A percentile compares a stretch with the other conserved stretches of the same genome.
Conservation (phyloP, 2,329 filamentous ascomycete genomes). For the Colletotrichum euphorbiae region DNA sequence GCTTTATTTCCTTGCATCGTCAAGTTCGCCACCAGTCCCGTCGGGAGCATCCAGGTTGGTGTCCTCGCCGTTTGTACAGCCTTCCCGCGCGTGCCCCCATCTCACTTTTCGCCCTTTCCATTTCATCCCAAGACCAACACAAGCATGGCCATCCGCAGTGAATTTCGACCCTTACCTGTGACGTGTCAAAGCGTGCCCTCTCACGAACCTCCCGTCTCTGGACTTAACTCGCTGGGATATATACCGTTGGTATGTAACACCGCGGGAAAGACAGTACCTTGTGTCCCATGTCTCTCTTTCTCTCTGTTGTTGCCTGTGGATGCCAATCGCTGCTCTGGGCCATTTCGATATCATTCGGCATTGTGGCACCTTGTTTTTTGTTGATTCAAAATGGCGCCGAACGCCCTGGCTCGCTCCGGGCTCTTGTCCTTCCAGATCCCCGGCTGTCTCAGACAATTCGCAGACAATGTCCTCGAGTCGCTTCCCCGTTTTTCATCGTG, state of each 20-base stretch:
- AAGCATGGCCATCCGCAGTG: conserved; percentile 1
- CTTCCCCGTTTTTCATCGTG: conserved; percentile 10
- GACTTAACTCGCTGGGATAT: conserved; percentile 15
- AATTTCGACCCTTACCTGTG: background rate
- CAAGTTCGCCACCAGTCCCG: conserved; percentile 3
- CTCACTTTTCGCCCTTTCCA: background rate
- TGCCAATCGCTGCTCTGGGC: background rate
- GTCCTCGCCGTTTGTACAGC: conserved; percentile 29
- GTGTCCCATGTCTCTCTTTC: conserved; percentile 20
- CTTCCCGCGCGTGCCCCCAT: background rate
- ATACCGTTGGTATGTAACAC: conserved; percentile 25
- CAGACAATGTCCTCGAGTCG: conserved; percentile 18
- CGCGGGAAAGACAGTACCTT: conserved; percentile 9
- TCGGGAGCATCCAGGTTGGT: background rate
- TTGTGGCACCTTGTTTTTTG: conserved; percentile 10
- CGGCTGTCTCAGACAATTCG: conserved; percentile 46
- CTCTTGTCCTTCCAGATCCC: conserved; percentile 40
- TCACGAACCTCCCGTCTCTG: background rate
- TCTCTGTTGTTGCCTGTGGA: background rate
- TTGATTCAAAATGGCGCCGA: conserved; percentile 20
- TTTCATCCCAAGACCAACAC: background rate
- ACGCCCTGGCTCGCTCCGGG: conserved; percentile 9
- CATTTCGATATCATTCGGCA: background rate
- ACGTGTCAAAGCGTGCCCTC: conserved; percentile 8
- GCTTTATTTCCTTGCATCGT: background rate